A percentile compares a stretch with the other conserved stretches of the same genome.
phyloP scores from a whole-genome alignment of 345 rosid genomes.

The Euclidium syriacum region DNA sequence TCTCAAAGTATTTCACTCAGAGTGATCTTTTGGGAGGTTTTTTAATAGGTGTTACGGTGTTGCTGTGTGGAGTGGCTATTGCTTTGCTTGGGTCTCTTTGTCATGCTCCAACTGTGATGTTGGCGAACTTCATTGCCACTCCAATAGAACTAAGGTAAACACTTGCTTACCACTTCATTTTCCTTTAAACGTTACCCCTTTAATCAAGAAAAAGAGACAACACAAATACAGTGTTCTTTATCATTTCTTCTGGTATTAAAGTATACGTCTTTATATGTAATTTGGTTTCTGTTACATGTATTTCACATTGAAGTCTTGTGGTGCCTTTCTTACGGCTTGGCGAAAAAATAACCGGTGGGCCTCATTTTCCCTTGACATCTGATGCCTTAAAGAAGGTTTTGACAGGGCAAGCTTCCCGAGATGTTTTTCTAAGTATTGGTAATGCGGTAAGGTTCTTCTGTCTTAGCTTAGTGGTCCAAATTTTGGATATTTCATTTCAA shows the following conservation, averaged over 20 bases:
- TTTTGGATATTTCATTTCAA: neutral
- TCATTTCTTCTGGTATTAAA: neutral
- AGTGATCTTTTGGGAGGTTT: conserved; percentile 6
- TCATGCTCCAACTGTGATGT: conserved; percentile 83
- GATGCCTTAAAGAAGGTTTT: conserved; percentile 88
- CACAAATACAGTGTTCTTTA: neutral
- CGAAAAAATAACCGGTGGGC: conserved; percentile 66
- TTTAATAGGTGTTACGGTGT: conserved; percentile 68
- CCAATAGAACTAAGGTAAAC: conserved; percentile 80
- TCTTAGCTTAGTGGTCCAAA: neutral
- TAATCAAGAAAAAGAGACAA: neutral
- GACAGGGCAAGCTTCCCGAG: conserved; percentile 78
- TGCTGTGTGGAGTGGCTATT: conserved; percentile 80
- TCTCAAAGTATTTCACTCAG: neutral
- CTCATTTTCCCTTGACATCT: conserved; percentile 81
- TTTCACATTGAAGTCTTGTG: conserved; percentile 52
- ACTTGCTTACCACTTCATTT: neutral
- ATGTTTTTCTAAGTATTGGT: conserved; percentile 60
- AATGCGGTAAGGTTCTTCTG: conserved; percentile 64
- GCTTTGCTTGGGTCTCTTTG: conserved; percentile 64
- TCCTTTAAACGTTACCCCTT: neutral
- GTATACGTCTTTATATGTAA: neutral
- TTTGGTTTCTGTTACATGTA: conserved; percentile 10
- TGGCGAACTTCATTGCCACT: conserved; percentile 80
- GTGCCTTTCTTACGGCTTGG: conserved; percentile 96